Evolutionary conservation across 129 eudicot species (phyloP).

Genomic region (Artemisia annua): DNA sequence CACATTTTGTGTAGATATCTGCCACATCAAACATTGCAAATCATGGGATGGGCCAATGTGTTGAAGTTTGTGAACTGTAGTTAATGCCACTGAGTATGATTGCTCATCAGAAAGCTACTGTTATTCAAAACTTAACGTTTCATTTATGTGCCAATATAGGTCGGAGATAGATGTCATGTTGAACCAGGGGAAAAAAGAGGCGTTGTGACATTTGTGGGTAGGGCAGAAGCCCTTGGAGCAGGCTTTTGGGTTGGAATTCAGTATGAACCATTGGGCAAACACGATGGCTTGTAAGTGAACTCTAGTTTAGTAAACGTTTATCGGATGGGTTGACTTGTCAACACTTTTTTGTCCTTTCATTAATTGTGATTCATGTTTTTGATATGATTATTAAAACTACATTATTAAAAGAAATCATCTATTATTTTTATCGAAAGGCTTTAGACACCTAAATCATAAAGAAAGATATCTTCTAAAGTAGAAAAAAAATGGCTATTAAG

Average conservation of each 20-base stretch:
- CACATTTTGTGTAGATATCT: too few species aligned
- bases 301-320: background rate
- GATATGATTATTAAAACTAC: too few species aligned
- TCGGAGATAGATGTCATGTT: conserved; percentile 95
- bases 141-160: conserved; percentile 37
- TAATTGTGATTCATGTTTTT: background rate
- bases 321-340: too few species aligned
- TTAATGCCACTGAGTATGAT: background rate
- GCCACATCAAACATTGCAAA: too few species aligned
- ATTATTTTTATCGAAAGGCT: too few species aligned
- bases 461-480: too few species aligned
- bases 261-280: conserved; percentile 98
- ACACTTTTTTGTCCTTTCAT: background rate
- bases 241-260: conserved; percentile 96
- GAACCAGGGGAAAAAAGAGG: conserved; percentile 97
- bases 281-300: conserved; percentile 84
- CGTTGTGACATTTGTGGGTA: conserved; percentile 77
- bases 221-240: conserved; percentile 72
- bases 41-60: too few species aligned
- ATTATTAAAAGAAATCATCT: too few species aligned
- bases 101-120: background rate
- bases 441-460: too few species aligned
- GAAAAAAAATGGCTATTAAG: too few species aligned
- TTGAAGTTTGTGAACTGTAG: too few species aligned
- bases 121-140: background rate